Conservation (phyloP, 176 grass and related monocot species). For the Avena atlantica region DNA sequence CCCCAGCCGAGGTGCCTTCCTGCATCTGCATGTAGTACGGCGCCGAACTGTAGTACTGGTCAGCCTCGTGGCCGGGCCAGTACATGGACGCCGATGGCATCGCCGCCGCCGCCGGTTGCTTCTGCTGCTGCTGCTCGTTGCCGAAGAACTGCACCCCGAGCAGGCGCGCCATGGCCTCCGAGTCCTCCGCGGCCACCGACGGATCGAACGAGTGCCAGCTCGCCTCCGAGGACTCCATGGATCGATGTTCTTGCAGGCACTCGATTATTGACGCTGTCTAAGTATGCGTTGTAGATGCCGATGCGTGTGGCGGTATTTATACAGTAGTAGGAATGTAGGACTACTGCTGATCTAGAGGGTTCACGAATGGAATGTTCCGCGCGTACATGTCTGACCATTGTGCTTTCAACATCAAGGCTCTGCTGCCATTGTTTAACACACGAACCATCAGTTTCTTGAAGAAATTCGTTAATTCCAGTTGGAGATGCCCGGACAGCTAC, state of each 20-base stretch:
- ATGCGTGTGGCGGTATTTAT: constrained; percentile 38
- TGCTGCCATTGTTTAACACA: constrained; percentile 36
- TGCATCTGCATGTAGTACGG: constrained; percentile 67
- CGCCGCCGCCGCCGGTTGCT: constrained; percentile 16
- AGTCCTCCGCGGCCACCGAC: constrained; percentile 65
- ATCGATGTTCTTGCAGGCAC: background rate
- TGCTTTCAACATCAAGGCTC: constrained; percentile 40
- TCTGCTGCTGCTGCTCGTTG: constrained; percentile 44
- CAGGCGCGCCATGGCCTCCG: constrained; percentile 77
- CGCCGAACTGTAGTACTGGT: constrained; percentile 54
- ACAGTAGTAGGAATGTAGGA: constrained; percentile 2
- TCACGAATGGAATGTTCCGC: constrained; percentile 38
- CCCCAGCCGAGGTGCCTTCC: constrained; percentile 40
- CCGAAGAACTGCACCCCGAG: constrained; percentile 60
- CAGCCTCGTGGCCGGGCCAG: constrained; percentile 61
- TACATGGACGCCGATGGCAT: constrained; percentile 42
- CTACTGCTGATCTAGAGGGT: background rate
- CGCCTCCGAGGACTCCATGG: constrained; percentile 53
- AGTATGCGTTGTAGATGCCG: constrained; percentile 2
- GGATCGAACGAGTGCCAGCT: constrained; percentile 77
- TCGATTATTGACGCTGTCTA: too few relatives aligned
- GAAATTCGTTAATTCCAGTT: constrained; percentile 46
- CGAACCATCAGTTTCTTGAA: constrained; percentile 24
- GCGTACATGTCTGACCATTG: constrained; percentile 57
- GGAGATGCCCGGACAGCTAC: constrained; percentile 48